Conservation (phyloP, 768 basidiomycete genomes). For the Mycena metata region DNA sequence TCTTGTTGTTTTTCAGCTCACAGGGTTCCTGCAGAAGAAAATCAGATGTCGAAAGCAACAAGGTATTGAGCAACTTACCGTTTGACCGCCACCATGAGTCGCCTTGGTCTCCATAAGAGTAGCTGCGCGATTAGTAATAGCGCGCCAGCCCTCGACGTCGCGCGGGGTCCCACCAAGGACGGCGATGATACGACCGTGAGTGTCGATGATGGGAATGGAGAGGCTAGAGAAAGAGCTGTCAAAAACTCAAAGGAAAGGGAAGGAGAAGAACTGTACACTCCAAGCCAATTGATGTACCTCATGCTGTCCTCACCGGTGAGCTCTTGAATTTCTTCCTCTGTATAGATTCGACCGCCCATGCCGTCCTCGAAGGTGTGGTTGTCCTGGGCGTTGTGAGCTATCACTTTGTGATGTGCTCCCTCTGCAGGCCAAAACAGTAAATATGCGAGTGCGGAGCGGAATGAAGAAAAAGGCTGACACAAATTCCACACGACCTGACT, state of each 20-base stretch:
- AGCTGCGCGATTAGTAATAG: neutral
- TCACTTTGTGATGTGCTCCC: no score
- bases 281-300: conserved; percentile 22
- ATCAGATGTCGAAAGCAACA: neutral
- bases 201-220: conserved; percentile 26
- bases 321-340: conserved; percentile 1
- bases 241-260: neutral
- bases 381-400: neutral
- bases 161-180: conserved; percentile 20
- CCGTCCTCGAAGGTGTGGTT: neutral
- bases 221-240: neutral
- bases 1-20: conserved; percentile 6
- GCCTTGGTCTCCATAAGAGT: neutral
- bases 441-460: no score
- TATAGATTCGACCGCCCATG: neutral
- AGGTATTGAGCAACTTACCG: neutral
- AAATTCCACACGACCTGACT: no score
- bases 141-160: conserved; percentile 5
- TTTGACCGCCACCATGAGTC: conserved; percentile 4
- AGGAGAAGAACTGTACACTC: neutral
- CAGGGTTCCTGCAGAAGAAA: conserved; percentile 5
- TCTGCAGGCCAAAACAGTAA: no score
- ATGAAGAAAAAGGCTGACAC: no score
- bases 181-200: conserved; percentile 2
- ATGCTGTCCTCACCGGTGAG: conserved; percentile 6